Evolutionary conservation across 2,329 filamentous ascomycete genomes (phyloP).

Genomic region (Aspergillus alliaceus): DNA sequence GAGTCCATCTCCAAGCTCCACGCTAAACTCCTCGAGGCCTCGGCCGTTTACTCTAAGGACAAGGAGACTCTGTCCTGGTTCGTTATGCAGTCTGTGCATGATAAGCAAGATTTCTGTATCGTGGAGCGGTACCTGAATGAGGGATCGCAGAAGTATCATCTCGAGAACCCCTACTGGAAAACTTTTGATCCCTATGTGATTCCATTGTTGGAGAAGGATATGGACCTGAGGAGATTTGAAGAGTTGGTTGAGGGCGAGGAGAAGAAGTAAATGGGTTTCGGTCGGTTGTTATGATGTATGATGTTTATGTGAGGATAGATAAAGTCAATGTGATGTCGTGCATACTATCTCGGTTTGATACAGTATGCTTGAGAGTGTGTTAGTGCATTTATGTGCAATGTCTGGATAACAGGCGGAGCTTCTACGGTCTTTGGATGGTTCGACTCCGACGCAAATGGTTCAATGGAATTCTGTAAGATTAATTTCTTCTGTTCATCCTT

Average conservation of each 20-base stretch:
- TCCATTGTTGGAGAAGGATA: slow-evolving; percentile 65
- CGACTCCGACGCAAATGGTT: too few species aligned
- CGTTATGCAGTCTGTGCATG: slow-evolving; percentile 73
- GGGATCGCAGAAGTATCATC: slow-evolving; percentile 59
- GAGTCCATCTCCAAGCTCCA: slow-evolving; percentile 66
- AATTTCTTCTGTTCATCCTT: too few species aligned
- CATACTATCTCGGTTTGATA: background rate
- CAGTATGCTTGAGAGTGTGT: background rate
- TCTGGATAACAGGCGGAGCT: too few species aligned
- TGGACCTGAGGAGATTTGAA: slow-evolving; percentile 68
- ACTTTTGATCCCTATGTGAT: slow-evolving; percentile 74
- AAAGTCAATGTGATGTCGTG: background rate
- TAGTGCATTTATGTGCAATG: too few species aligned
- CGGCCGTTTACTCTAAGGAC: slow-evolving; percentile 69
- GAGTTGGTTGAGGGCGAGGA: slow-evolving; percentile 51
- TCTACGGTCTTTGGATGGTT: too few species aligned
- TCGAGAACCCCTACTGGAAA: slow-evolving; percentile 72
- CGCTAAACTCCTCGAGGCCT: slow-evolving; percentile 73
- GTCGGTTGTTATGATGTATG: background rate
- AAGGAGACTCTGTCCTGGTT: slow-evolving; percentile 71
- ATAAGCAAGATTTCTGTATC: slow-evolving; percentile 70
- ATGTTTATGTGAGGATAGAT: background rate
- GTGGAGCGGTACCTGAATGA: slow-evolving; percentile 73
- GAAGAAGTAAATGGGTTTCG: background rate
- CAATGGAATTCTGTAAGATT: too few species aligned